Base-by-base conservation (phyloP, 1,284 basidiomycete species). In the Baeospora myosura region DNA sequence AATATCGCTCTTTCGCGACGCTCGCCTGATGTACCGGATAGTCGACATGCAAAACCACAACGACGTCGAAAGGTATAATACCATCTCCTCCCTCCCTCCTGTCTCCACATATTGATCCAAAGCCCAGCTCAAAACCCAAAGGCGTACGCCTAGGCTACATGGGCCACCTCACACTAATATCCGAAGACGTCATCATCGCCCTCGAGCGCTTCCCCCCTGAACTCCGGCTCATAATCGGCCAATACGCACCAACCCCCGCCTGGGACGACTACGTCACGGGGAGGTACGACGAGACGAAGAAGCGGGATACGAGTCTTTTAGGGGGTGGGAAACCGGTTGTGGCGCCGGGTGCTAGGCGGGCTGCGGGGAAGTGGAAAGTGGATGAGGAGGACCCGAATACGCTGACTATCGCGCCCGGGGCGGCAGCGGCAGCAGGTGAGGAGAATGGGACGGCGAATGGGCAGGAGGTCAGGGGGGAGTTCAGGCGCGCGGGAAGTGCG, bases 161-260 rank as follows among this genome's bases (percentile, higher is more conserved):
- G 95, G 95, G 95, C 0, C 94, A 98, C 59, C 76, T 98, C 32
- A 88, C 88, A 8, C 78, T 98, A 47, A 93, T 99, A 49, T 82
- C 90, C 0, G 91, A 94, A 59, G 91, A 94, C 54, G 84, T 93
- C 10, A 81, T 93, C 55, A 78, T 77, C 45, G 81, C 89, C 4
- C 71, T 95, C 29, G 84, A 92, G 35, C 81, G 88, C 35, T 94
- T 91, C 63, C 91, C 93, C 0, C 69, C 76, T 14, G 88, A 91
- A 30, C 71, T 95, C n/a, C 71, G 77, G 25, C 65, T 73, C 1
- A 62, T 71, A 40, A 76, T 94, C 43, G 65, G 74, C 33, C 66
- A 70, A 38, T 78, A 78, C 45, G 83, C 84, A 25, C 83, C 85
- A 3, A 76, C 81, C 42, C 83, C 84, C 1, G 86, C 81, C 41